Evolutionary conservation across 2,329 filamentous ascomycete species (phyloP), one percentile per base, ranked within the genome.

Genomic region (Diaporthe longicolla): DNA sequence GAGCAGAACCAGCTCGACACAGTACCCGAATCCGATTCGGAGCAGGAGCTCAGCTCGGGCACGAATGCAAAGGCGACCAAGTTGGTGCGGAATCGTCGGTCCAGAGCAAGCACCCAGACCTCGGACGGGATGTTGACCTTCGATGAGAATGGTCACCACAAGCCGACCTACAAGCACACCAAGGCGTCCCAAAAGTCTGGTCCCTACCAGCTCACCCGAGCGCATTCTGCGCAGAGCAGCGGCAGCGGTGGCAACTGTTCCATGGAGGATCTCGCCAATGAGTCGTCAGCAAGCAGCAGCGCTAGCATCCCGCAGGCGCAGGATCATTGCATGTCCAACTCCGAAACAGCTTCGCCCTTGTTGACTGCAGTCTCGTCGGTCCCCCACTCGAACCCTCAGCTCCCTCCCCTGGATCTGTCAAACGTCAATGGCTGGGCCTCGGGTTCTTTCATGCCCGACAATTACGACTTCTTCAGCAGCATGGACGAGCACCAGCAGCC

Each of bases 71-170:
- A 88, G 78, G 77, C 82, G 24, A 78, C 83, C 78, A 79, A 82
- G 80, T 71, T 78, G 50, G 79, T 79, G 35, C 79, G 79, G 59
- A 77, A 81, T 43, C 87, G 88, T 69, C 86, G 89, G 78, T 87
- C 89, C 77, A 86, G 90, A 76, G 89, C 91, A 74, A 89, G 90
- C 79, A 92, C 90, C 57, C 87, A 89, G 71, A 90, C 90, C 78
- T 91, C 90, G 7, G 91, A 93, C 75, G 87, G 85, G 70, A 82
- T 87, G 74, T 82, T 92, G 72, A 87, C 87, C 63, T 90, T 91
- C 77, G 91, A 93, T 79, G 87, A 91, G 77, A 88, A 92, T 78
- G 90, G 90, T 68, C 89, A 92, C 78, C 90, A 91, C 83, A 92
- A 90, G 79, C 88, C 90, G 21, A 84, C 87, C 17, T 87, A 90